Percentiles rank a stretch among this genome's conserved stretches.
Evolutionary conservation across 2,329 filamentous ascomycete species (phyloP).

Genomic region (Knoxdaviesia proteae): DNA sequence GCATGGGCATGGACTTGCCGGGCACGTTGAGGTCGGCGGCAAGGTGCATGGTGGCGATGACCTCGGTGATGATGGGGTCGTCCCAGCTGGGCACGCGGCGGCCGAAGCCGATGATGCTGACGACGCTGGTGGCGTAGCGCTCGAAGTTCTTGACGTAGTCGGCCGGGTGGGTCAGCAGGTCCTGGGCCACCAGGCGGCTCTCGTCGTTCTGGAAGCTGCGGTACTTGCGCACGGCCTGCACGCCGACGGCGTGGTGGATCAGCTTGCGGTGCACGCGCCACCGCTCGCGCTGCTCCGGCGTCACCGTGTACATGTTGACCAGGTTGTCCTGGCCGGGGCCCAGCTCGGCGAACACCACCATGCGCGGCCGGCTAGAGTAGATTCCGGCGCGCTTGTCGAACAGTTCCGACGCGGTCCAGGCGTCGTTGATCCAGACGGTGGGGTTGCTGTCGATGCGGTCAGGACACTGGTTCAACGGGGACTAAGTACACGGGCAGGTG

Average conservation of each 20-base stretch:
- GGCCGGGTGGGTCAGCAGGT: slow-evolving; percentile 8
- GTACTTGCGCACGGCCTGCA: slow-evolving; percentile 5
- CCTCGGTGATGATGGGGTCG: slow-evolving; percentile 37
- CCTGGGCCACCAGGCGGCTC: slow-evolving; percentile 8
- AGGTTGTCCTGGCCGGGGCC: slow-evolving; percentile 20
- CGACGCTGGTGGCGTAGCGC: slow-evolving; percentile 29
- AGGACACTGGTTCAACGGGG: too few species aligned
- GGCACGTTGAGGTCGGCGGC: slow-evolving; percentile 33
- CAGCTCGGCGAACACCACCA: slow-evolving; percentile 25
- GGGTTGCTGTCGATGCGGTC: slow-evolving; percentile 11
- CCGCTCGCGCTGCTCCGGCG: slow-evolving; percentile 8
- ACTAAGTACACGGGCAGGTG: too few species aligned
- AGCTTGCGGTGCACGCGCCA: slow-evolving; percentile 3
- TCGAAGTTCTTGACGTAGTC: slow-evolving; percentile 11
- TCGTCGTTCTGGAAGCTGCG: slow-evolving; percentile 9
- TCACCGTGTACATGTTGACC: slow-evolving; percentile 20
- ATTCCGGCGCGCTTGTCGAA: slow-evolving; percentile 30
- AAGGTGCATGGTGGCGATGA: slow-evolving; percentile 35
- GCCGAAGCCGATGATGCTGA: slow-evolving; percentile 35
- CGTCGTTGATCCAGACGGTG: slow-evolving; percentile 26
- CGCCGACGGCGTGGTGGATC: slow-evolving; percentile 8
- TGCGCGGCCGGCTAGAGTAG: slow-evolving; percentile 27
- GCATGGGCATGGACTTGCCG: slow-evolving; percentile 31
- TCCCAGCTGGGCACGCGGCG: slow-evolving; percentile 25
- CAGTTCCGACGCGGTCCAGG: slow-evolving; percentile 28